Base-by-base conservation (phyloP, 345 rosid species). In the Pistacia integerrima region DNA sequence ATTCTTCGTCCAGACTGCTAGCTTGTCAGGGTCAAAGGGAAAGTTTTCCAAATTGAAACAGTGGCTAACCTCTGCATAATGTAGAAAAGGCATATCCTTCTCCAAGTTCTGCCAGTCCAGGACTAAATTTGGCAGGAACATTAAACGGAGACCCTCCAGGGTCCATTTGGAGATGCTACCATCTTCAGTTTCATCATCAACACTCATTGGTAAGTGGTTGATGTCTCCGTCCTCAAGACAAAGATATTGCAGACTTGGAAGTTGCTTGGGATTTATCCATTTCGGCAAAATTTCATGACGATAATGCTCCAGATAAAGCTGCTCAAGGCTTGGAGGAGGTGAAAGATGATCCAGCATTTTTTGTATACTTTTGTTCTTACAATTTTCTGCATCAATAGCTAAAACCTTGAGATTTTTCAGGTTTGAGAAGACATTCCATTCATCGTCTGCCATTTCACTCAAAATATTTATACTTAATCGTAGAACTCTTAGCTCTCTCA, bases 91-190 rank as follows among this genome's bases (percentile, higher is more conserved):
- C 85, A 83, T 77, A 30, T 74, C 76, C 74, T 51, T 33, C 61
- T 64, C 17, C 69, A 83, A 63, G 22, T 49, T 25, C 41, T 73
- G 57, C 83, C 85, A 83, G 22, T 77, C 78, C 5, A 64, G 52
- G 49, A 3, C 55, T 2, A 83, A 55, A 61, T 64, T 76, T 2
- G 64, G 69, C 63, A 79, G 14, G 67, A 69, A 58, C 75, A 74
- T 80, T 48, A 80, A 73, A 48, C 81, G 73, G 30, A 83, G 52
- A 35, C 83, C 86, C 11, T 83, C 83, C 17, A 83, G 66, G 18
- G 56, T 74, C 83, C 83, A 83, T 4, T 36, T 59, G 3, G 30
- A 0, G 13, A 22, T 25, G 25, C 54, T 13, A 3, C 25, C 16
- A 3, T 33, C 49, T 14, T n/a, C 72, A 13, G 35, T 55, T 61